Base-by-base conservation (phyloP, 2,329 filamentous ascomycete genomes). In the Exserohilum rostratum region DNA sequence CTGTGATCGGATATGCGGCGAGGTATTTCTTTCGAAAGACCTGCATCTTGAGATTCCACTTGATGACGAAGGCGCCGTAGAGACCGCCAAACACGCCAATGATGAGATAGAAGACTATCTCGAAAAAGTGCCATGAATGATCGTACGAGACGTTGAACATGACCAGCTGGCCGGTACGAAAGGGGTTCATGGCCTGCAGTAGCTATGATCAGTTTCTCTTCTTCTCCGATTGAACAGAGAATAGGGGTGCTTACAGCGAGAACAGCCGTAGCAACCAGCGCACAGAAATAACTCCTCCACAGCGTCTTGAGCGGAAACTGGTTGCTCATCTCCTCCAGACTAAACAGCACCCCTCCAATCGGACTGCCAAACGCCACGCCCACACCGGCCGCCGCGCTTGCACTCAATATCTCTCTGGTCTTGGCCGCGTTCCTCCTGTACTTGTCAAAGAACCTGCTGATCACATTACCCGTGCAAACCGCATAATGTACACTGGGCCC, bases 81-180 rank as follows among this genome's bases (percentile, higher is more conserved):
- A 98, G 81, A 5, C 95, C 95, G 35, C 95, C 95, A 66, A 99
- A 98, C 25, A 95, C 83, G 42, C 95, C 95, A 59, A 99, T 86
- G 48, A 96, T 80, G 61, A 96, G 84, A 76, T 96, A 99, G 72
- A 98, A 98, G 22, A 96, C 76, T 3, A 95, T 83, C 73, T 99
- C 95, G 70, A 99, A 99, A 69, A 96, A 96, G 78, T 99, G 95
- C 95, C 95, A 99, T 35, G 90, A 89, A 35, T 93, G 89, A 75
- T 98, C 93, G 71, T 99, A 99, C 67, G 87, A 87, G 68, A 99
- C 93, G 68, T 96, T 93, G 76, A 99, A 99, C 93, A 99, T 98
- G 85, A 99, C 95, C 37, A 99, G 83, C 72, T 99, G 95, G 17
- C 95, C 95, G 0, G 95, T 98, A 47, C 95, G 83, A 77, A 99